Percentiles rank a stretch among this genome's conserved stretches.
Conservation (phyloP, 116 monocot genomes). For the Zostera marina region DNA sequence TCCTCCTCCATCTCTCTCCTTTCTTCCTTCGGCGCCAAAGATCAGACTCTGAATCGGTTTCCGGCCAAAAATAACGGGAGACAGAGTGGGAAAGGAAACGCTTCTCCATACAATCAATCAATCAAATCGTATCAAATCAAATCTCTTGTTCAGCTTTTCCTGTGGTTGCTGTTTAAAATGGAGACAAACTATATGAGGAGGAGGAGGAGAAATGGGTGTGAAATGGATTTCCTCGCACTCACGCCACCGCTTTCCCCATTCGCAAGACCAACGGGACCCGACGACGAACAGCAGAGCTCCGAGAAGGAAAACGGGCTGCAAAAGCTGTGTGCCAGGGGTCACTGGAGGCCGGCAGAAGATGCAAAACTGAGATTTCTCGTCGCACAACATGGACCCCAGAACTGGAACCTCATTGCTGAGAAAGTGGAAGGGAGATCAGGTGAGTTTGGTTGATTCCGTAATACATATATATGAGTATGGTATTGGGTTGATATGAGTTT, state of each 20-base stretch:
- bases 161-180: background rate
- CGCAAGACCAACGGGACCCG: background rate
- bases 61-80: no score
- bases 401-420: slow-evolving; percentile 26
- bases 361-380: slow-evolving; percentile 19
- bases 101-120: no score
- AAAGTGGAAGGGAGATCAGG: slow-evolving; percentile 25
- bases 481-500: background rate
- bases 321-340: slow-evolving; percentile 22
- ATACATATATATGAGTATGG: background rate
- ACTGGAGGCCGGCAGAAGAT: slow-evolving; percentile 25
- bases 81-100: no score
- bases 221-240: slow-evolving; percentile 4
- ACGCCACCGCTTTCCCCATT: slow-evolving; percentile 2
- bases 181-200: background rate
- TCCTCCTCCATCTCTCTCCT: no score
- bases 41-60: no score
- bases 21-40: no score
- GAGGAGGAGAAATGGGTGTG: background rate
- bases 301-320: background rate
- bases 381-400: slow-evolving; percentile 19
- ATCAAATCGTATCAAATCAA: no score
- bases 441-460: background rate
- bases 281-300: background rate
- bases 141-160: no score